A percentile compares a stretch with the other conserved stretches of the same genome.
These are phyloP conservation scores for Saccharomyces jurei DNA, from an alignment of 805 yeast species.

Conservation along the genomic window DNA sequence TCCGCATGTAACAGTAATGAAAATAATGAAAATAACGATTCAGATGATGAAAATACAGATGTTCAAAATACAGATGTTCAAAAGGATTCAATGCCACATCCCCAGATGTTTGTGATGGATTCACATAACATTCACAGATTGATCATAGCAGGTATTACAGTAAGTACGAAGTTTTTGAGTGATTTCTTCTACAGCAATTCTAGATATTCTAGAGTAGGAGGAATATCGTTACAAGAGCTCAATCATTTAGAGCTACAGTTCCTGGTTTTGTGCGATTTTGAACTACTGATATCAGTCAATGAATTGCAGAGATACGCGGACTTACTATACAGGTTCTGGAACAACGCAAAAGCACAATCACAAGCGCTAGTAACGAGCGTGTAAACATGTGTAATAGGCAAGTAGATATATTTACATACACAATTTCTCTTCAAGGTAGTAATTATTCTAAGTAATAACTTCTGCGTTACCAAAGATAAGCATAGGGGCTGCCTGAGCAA, in stretches of 20 bases:
- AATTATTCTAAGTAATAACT: background rate
- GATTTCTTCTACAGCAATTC: slow-evolving; percentile 92
- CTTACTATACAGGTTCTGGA: slow-evolving; percentile 76
- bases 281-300: slow-evolving; percentile 77
- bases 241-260: slow-evolving; percentile 90
- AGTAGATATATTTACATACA: background rate
- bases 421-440: background rate
- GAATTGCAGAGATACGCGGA: slow-evolving; percentile 90
- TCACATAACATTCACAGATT: slow-evolving; percentile 90
- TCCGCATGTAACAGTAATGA: slow-evolving; percentile 4
- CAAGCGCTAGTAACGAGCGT: background rate
- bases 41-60: slow-evolving; percentile 6
- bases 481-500: background rate
- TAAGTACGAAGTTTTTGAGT: slow-evolving; percentile 87
- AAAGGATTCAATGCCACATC: slow-evolving; percentile 19
- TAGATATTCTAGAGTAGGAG: slow-evolving; percentile 93
- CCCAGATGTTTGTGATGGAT: slow-evolving; percentile 86
- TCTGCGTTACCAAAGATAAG: background rate
- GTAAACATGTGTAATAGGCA: background rate
- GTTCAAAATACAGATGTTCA: background rate
- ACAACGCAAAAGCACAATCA: slow-evolving; percentile 11
- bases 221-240: slow-evolving; percentile 84
- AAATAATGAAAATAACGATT: slow-evolving; percentile 4
- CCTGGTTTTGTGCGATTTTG: slow-evolving; percentile 73
- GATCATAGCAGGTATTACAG: slow-evolving; percentile 91